Evolutionary conservation across 2,329 filamentous ascomycete species (phyloP), one percentile per base, ranked within the genome.

Genomic region (Claviceps paspali): DNA sequence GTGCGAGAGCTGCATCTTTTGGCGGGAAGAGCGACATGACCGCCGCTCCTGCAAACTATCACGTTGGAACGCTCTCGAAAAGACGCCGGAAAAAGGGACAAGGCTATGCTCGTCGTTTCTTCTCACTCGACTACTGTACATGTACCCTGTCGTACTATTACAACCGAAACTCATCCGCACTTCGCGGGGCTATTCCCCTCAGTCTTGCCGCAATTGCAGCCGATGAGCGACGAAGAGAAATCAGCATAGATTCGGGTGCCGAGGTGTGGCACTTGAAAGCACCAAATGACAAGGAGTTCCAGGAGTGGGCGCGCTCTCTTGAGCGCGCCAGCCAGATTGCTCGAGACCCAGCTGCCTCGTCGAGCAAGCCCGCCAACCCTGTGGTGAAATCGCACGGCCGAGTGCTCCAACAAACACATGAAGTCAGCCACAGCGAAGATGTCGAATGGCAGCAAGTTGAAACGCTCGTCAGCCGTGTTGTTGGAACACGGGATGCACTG

Each of bases 81-180:
- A 78, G 91, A 50, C 75, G 87, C 46, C 76, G 91, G 41, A 96
- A 95, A 70, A 80, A 83, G 62, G 86, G 87, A 32, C 91, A 96
- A 57, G 88, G 88, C 30, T 92, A 86, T 57, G 91, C 91, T 5
- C 75, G 84, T 39, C 76, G 91, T 27, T 98, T 91, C 67, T 98
- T 98, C 61, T 95, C 88, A 0, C 68, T 98, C 38, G 91, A 98
- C 56, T 96, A 87, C 54, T 86, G 82, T 4, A 87, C 88, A 0
- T 93, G 83, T 43, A 96, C 91, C 0, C 65, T 98, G 23, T 96
- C 91, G 0, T 98, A 98, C 62, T 98, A 95, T 55, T 83, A 92
- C 53, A 91, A 88, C 55, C 80, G 85, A 32, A 88, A 92, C 52
- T 94, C 88, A 5, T 92, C 88, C 5, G 86, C 88, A 1, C 66